phyloP scores from a whole-genome alignment of 2,329 filamentous ascomycete species.

The Penicillium sp. region DNA sequence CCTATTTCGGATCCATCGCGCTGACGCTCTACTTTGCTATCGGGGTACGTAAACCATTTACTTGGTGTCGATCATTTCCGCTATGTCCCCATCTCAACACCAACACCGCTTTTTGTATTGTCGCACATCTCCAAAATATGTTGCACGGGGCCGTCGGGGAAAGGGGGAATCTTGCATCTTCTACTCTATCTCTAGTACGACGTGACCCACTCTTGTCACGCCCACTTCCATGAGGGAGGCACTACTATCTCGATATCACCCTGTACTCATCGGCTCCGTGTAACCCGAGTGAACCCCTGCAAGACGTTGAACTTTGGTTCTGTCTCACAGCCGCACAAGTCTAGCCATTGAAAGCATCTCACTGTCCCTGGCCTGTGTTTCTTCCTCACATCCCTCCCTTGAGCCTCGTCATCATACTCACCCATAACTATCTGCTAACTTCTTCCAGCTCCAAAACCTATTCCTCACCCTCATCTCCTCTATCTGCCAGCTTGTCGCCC shows the following conservation, averaged over 20 bases:
- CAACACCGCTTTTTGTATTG: constrained; percentile 5
- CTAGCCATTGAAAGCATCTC: neutral
- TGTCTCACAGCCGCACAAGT: neutral
- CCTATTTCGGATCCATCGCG: constrained; percentile 88
- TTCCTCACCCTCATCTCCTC: constrained; percentile 79
- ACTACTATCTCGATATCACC: constrained; percentile 9
- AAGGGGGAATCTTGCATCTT: constrained; percentile 19
- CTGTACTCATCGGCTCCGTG: constrained; percentile 7
- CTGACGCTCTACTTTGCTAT: constrained; percentile 89
- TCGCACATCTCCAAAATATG: constrained; percentile 9
- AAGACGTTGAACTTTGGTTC: neutral
- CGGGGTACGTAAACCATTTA: constrained; percentile 60
- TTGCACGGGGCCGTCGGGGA: constrained; percentile 13
- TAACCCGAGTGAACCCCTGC: constrained; percentile 2
- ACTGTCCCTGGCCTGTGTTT: neutral
- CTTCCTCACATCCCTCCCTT: neutral
- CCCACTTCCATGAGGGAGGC: neutral
- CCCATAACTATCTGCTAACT: constrained; percentile 15
- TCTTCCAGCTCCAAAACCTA: constrained; percentile 68
- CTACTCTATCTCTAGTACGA: constrained; percentile 16
- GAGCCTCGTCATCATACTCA: neutral
- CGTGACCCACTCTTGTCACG: constrained; percentile 5
- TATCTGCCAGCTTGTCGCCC: constrained; percentile 73
- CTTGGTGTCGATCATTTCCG: constrained; percentile 15
- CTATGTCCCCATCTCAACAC: constrained; percentile 2